Conservation (phyloP, 2,329 filamentous ascomycete genomes). For the Paraphoma sp. region DNA sequence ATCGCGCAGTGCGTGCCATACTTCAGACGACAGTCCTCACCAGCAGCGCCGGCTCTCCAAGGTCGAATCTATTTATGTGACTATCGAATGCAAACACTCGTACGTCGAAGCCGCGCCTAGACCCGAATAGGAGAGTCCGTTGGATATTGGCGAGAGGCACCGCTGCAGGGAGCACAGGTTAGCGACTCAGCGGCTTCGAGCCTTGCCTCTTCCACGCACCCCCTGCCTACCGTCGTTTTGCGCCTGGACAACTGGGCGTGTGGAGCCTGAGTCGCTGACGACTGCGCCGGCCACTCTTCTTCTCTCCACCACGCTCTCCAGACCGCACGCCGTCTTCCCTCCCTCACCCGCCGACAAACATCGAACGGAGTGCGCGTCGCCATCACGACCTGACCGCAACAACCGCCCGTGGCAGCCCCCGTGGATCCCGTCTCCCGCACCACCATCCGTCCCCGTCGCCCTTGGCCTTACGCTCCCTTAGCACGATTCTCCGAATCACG, state of each 20-base stretch:
- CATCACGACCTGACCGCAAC: slow-evolving; percentile 39
- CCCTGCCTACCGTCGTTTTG: slow-evolving; percentile 24
- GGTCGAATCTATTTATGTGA: slow-evolving; percentile 29
- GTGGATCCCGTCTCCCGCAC: slow-evolving; percentile 22
- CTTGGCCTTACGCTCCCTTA: slow-evolving; percentile 43
- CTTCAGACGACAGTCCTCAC: slow-evolving; percentile 2
- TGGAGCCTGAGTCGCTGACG: slow-evolving; percentile 14
- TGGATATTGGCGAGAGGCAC: slow-evolving; percentile 21
- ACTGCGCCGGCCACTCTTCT: slow-evolving; percentile 13
- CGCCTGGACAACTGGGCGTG: slow-evolving; percentile 14
- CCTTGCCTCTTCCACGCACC: slow-evolving; percentile 22
- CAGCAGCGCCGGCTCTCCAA: background rate
- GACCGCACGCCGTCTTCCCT: slow-evolving; percentile 21
- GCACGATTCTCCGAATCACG: slow-evolving; percentile 45
- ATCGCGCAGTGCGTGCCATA: background rate
- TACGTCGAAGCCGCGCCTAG: slow-evolving; percentile 17
- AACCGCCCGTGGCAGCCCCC: slow-evolving; percentile 40
- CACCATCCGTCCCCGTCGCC: slow-evolving; percentile 24
- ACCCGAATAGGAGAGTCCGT: slow-evolving; percentile 21
- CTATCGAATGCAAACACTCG: slow-evolving; percentile 27
- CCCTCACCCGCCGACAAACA: slow-evolving; percentile 42
- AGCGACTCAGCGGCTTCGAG: slow-evolving; percentile 20
- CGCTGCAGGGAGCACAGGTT: slow-evolving; percentile 28
- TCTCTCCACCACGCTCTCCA: slow-evolving; percentile 22
- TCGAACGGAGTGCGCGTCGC: slow-evolving; percentile 42